phyloP scores from a whole-genome alignment of 306 rosid species.

The Lagenaria siceraria region DNA sequence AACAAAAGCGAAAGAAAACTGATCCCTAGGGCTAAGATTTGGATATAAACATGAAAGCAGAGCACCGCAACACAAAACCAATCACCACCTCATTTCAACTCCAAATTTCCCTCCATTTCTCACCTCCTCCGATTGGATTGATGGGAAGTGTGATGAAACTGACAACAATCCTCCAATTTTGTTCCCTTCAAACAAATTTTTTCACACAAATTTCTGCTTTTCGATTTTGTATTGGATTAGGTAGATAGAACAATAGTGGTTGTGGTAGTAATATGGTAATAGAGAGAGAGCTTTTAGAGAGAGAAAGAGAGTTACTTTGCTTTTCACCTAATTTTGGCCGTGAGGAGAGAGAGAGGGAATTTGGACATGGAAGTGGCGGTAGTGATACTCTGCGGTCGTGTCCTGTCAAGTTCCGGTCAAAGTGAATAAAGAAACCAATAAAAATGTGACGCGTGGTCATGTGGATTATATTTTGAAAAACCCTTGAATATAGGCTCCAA shows the following conservation, averaged over 20 bases:
- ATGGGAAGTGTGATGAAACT: not conserved
- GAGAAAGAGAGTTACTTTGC: conserved; percentile 26
- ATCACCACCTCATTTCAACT: not conserved
- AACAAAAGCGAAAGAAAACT: not conserved
- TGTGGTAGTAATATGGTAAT: conserved; percentile 17
- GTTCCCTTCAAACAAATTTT: not conserved
- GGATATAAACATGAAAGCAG: not conserved
- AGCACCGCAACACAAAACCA: conserved; percentile 5
- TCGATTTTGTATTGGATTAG: conserved; percentile 38
- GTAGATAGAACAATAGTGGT: conserved; percentile 40
- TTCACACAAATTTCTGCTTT: not conserved
- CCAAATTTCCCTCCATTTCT: not conserved
- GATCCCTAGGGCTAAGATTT: conserved; percentile 4
- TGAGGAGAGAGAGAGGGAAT: conserved; percentile 3
- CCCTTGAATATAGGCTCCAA: conserved; percentile 14
- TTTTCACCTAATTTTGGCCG: conserved; percentile 59
- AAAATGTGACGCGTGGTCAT: conserved; percentile 18
- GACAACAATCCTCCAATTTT: not conserved
- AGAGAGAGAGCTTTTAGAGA: conserved; percentile 10
- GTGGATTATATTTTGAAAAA: not conserved
- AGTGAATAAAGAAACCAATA: not conserved
- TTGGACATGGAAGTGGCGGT: not conserved
- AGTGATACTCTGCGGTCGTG: conserved; percentile 15
- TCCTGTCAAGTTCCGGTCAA: conserved; percentile 29
- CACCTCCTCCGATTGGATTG: conserved; percentile 4